Conservation (phyloP, 2,329 filamentous ascomycete genomes). For the Cladophialophora exuberans region DNA sequence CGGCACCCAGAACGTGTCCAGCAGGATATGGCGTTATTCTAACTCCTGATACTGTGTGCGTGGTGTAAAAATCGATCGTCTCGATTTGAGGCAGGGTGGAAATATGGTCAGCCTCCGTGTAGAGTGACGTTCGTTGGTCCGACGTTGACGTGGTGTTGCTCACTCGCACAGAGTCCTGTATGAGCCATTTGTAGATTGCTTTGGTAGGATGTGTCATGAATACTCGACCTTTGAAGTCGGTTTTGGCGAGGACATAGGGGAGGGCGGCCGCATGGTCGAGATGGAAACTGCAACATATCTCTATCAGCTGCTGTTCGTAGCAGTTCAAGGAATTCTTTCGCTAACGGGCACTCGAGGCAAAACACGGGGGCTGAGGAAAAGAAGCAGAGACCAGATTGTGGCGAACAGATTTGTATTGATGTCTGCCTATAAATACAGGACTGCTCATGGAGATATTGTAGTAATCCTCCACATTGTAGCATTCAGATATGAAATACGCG, state of each 20-base stretch:
- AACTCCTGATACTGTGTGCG: constrained; percentile 94
- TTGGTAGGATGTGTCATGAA: constrained; percentile 99
- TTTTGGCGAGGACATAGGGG: constrained; percentile 96
- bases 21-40: constrained; percentile 96
- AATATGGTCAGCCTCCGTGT: constrained; percentile 92
- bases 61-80: constrained; percentile 97
- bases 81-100: constrained; percentile 94
- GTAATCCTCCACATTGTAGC: too few species aligned
- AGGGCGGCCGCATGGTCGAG: constrained; percentile 98
- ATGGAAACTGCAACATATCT: constrained; percentile 73
- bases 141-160: constrained; percentile 68
- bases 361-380: constrained; percentile 9
- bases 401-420: constrained; percentile 34
- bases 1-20: constrained; percentile 94
- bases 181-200: constrained; percentile 99
- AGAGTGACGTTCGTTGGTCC: constrained; percentile 70
- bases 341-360: background rate
- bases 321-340: background rate
- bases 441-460: constrained; percentile 1
- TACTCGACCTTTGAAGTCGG: constrained; percentile 92
- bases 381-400: constrained; percentile 14
- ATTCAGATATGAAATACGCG: too few species aligned
- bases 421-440: constrained; percentile 28
- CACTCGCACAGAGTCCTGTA: constrained; percentile 93
- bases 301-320: constrained; percentile 37